Evolutionary conservation across 805 yeast genomes (phyloP).

Genomic region (Lipomyces yamanashiensis): DNA sequence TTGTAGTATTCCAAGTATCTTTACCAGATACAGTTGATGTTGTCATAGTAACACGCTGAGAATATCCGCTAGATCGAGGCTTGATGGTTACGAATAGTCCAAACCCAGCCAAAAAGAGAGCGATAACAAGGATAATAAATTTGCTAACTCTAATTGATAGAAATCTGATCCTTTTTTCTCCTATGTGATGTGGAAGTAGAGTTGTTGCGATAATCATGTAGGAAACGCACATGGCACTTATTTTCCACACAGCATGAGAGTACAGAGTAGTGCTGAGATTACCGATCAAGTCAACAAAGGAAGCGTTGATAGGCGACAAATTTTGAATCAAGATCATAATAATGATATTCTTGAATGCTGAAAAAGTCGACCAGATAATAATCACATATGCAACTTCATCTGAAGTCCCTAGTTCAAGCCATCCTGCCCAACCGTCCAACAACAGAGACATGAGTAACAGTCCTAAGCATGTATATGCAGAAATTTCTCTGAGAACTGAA

Average conservation of each 20-base stretch:
- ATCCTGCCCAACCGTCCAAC: slow-evolving; percentile 37
- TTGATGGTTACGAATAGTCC: slow-evolving; percentile 18
- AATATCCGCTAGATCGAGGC: slow-evolving; percentile 26
- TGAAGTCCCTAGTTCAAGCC: slow-evolving; percentile 30
- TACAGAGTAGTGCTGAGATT: slow-evolving; percentile 30
- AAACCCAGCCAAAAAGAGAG: slow-evolving; percentile 21
- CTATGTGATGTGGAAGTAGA: slow-evolving; percentile 26
- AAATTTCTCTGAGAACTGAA: slow-evolving; percentile 34
- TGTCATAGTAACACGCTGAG: slow-evolving; percentile 24
- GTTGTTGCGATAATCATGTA: slow-evolving; percentile 36
- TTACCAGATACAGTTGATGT: not conserved
- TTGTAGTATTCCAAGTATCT: slow-evolving; percentile 33
- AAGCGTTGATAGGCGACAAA: slow-evolving; percentile 36
- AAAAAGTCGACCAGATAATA: slow-evolving; percentile 30
- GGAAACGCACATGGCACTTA: slow-evolving; percentile 33
- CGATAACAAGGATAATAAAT: slow-evolving; percentile 26
- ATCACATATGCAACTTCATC: slow-evolving; percentile 29
- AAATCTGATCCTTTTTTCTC: slow-evolving; percentile 20
- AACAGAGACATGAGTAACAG: slow-evolving; percentile 31
- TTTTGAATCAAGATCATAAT: slow-evolving; percentile 36
- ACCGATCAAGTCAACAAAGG: slow-evolving; percentile 36
- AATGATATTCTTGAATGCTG: slow-evolving; percentile 33
- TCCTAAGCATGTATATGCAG: slow-evolving; percentile 29
- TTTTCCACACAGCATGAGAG: slow-evolving; percentile 35
- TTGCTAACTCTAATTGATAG: slow-evolving; percentile 24